Evolutionary conservation across 495 filamentous ascomycete species (phyloP).

Genomic region (Xylaria curta): DNA sequence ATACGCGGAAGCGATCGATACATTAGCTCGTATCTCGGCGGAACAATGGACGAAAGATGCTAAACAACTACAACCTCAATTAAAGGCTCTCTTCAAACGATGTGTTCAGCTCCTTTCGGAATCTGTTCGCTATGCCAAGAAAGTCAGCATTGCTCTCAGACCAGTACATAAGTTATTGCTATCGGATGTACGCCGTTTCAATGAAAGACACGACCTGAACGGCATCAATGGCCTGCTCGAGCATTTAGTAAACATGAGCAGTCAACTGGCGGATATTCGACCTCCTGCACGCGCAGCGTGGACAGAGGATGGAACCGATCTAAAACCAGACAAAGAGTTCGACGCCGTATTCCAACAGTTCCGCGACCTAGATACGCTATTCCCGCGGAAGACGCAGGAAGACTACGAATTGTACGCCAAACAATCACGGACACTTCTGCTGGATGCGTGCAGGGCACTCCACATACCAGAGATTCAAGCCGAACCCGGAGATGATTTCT

Average conservation of each 20-base stretch:
- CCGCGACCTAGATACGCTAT: background rate
- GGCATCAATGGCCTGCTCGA: background rate
- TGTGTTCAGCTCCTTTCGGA: slow-evolving; percentile 9
- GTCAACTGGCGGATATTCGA: background rate
- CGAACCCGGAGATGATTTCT: slow-evolving; percentile 1
- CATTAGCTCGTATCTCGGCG: background rate
- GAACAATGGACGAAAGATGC: background rate
- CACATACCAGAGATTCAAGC: slow-evolving; percentile 2
- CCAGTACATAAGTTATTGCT: background rate
- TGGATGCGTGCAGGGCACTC: slow-evolving; percentile 18
- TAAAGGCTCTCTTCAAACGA: slow-evolving; percentile 17
- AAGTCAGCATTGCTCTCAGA: background rate
- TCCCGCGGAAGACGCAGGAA: background rate
- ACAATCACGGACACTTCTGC: slow-evolving; percentile 13
- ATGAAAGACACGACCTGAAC: background rate
- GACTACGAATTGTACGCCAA: slow-evolving; percentile 6
- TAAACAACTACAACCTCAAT: background rate
- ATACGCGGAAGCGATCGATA: background rate
- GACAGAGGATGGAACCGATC: background rate
- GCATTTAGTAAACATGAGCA: background rate
- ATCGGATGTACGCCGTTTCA: background rate
- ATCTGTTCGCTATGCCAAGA: background rate
- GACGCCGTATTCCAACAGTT: slow-evolving; percentile 21
- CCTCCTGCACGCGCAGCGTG: background rate
- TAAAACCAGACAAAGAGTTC: slow-evolving; percentile 1